Evolutionary conservation across 2,329 filamentous ascomycete species (phyloP).

Genomic region (Aspergillus sp.): DNA sequence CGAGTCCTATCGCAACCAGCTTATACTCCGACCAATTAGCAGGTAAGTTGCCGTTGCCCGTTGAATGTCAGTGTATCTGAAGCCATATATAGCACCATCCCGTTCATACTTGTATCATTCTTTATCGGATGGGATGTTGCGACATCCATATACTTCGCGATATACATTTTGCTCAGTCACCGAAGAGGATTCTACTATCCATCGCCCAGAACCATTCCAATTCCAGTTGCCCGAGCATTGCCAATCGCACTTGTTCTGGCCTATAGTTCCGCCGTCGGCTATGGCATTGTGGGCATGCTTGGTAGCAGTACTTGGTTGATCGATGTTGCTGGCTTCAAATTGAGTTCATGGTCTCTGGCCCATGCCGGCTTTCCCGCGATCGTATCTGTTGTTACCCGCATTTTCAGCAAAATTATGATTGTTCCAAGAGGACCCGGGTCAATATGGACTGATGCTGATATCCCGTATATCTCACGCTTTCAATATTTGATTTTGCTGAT

Average conservation of each 20-base stretch:
- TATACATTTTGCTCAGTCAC: slow-evolving; percentile 4
- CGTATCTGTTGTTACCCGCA: not conserved
- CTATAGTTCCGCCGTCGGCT: not conserved
- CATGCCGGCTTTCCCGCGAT: slow-evolving; percentile 2
- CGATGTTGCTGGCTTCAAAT: not conserved
- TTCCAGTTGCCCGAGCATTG: slow-evolving; percentile 1
- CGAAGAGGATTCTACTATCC: slow-evolving; percentile 7
- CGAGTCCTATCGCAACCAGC: slow-evolving; percentile 3
- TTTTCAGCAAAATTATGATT: no score
- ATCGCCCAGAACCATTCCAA: slow-evolving; percentile 2
- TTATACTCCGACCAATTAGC: not conserved
- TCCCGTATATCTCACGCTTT: slow-evolving; percentile 3
- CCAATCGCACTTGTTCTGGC: slow-evolving; percentile 2
- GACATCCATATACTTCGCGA: slow-evolving; percentile 4
- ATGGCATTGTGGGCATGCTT: not conserved
- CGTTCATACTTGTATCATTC: slow-evolving; percentile 1
- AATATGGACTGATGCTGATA: slow-evolving; percentile 1
- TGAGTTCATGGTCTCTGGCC: not conserved
- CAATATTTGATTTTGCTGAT: not conserved
- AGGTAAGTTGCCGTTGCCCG: not conserved
- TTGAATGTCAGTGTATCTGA: no score
- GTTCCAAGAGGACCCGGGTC: not conserved
- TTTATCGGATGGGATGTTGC: slow-evolving; percentile 1
- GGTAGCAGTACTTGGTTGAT: no score
- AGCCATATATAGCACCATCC: slow-evolving; percentile 1